Conservation (phyloP, 2,329 filamentous ascomycete genomes). For the Exophiala bonariae region DNA sequence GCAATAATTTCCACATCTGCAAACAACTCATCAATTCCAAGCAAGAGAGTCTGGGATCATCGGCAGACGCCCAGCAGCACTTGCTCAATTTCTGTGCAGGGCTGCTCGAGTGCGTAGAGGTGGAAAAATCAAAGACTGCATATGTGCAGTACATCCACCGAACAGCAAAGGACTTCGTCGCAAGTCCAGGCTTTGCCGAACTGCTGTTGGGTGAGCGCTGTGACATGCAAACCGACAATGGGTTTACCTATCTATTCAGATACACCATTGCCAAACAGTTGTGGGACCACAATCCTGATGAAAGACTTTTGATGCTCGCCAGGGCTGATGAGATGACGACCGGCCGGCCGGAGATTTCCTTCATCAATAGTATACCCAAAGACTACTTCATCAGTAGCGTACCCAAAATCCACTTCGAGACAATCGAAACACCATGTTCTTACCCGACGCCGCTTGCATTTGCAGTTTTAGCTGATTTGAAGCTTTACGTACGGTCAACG, state of each 20-base stretch:
- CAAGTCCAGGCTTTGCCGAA: neutral
- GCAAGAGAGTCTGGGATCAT: neutral
- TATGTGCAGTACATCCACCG: conserved; percentile 18
- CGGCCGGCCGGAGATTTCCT: neutral
- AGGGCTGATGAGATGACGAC: neutral
- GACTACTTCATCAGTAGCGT: neutral
- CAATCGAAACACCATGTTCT: neutral
- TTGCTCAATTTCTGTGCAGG: conserved; percentile 16
- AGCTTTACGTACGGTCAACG: neutral
- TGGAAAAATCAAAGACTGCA: neutral
- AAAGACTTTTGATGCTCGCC: neutral
- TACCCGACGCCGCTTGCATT: neutral
- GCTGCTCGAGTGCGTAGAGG: conserved; percentile 14
- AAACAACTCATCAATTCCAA: neutral
- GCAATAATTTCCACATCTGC: neutral
- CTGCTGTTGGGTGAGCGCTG: neutral
- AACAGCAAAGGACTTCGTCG: conserved; percentile 19
- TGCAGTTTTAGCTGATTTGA: neutral
- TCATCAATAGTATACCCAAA: conserved; percentile 2
- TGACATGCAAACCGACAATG: neutral
- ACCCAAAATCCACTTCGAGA: neutral
- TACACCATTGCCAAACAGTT: conserved; percentile 1
- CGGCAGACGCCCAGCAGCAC: neutral
- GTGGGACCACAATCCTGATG: neutral
- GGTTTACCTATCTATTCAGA: neutral